A percentile compares a stretch with the other conserved stretches of the same genome.
These are phyloP conservation scores for Immersiporthe knoxdaviesiana DNA, from an alignment of 2,329 filamentous ascomycete genomes.

Conservation along the genomic window DNA sequence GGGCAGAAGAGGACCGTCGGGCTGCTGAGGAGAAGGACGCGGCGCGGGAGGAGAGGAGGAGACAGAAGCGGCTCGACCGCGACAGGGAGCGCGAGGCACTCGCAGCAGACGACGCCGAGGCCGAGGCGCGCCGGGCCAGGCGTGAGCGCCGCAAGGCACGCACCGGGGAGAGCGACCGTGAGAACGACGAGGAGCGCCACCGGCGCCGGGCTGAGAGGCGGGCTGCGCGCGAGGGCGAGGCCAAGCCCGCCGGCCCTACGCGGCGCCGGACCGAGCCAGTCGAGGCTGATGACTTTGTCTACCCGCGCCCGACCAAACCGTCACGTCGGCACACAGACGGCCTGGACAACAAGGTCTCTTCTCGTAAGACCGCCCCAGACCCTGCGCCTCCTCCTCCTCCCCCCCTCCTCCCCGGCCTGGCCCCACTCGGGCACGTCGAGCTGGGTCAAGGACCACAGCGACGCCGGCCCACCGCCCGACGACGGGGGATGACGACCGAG, in stretches of 20 bases:
- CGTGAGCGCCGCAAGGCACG: conserved; percentile 55
- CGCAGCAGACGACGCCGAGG: conserved; percentile 44
- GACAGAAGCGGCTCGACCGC: conserved; percentile 40
- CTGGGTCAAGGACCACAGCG: conserved; percentile 68
- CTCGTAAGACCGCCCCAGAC: conserved; percentile 34
- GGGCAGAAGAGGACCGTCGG: conserved; percentile 54
- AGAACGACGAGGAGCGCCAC: conserved; percentile 59
- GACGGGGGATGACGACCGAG: conserved; percentile 42
- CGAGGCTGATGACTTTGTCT: conserved; percentile 51
- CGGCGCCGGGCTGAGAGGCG: conserved; percentile 58
- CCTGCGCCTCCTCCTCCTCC: too few relatives aligned
- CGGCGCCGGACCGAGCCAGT: conserved; percentile 48
- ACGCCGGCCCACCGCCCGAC: conserved; percentile 62
- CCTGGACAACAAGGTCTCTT: neutral
- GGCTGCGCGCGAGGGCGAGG: conserved; percentile 47
- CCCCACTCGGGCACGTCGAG: conserved; percentile 67
- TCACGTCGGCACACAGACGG: conserved; percentile 33
- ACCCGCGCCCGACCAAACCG: conserved; percentile 40
- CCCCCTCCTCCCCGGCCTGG: conserved; percentile 49
- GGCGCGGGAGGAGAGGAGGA: conserved; percentile 42
- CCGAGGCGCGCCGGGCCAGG: conserved; percentile 40
- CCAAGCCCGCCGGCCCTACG: conserved; percentile 42
- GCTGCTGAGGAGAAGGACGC: conserved; percentile 47
- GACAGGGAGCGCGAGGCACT: conserved; percentile 51
- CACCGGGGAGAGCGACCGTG: conserved; percentile 38